These are phyloP conservation scores for Danielia oregonensis DNA, from an alignment of 805 yeast genomes.

Conservation along the genomic window DNA sequence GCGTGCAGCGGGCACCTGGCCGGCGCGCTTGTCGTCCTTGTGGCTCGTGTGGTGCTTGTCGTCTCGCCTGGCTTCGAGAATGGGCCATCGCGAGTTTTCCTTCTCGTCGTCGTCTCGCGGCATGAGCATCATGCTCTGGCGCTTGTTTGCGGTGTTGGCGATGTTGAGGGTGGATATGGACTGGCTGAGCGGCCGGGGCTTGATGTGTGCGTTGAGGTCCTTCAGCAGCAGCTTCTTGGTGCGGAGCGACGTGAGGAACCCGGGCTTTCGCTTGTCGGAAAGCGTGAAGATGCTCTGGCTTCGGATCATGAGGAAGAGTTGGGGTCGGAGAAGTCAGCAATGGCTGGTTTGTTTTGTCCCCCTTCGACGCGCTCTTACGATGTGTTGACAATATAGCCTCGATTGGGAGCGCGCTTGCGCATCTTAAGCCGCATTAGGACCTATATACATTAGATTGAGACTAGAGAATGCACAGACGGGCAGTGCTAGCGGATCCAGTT, in stretches of 20 bases:
- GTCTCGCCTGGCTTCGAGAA: too few relatives aligned
- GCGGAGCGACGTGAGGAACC: conserved; percentile 1
- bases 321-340: too few relatives aligned
- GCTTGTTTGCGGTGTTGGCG: not conserved
- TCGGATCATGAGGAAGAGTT: not conserved
- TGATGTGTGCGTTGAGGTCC: conserved; percentile 1
- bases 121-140: conserved; percentile 2
- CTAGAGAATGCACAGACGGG: too few relatives aligned
- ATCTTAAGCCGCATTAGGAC: too few relatives aligned
- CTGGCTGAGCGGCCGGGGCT: conserved; percentile 1
- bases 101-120: not conserved
- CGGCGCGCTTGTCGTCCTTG: conserved; percentile 4
- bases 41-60: not conserved
- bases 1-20: not conserved
- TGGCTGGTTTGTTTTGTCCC: too few relatives aligned
- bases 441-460: too few relatives aligned
- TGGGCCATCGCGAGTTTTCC: too few relatives aligned
- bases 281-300: conserved; percentile 1
- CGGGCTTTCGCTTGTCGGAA: not conserved
- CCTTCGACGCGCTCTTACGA: conserved; percentile 3
- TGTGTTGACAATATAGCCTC: not conserved
- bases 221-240: not conserved
- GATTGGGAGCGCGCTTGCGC: too few relatives aligned
- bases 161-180: not conserved
- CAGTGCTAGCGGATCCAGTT: too few relatives aligned